phyloP scores from a whole-genome alignment of 257 asterid genomes.

The Rubia yunnanensis region DNA sequence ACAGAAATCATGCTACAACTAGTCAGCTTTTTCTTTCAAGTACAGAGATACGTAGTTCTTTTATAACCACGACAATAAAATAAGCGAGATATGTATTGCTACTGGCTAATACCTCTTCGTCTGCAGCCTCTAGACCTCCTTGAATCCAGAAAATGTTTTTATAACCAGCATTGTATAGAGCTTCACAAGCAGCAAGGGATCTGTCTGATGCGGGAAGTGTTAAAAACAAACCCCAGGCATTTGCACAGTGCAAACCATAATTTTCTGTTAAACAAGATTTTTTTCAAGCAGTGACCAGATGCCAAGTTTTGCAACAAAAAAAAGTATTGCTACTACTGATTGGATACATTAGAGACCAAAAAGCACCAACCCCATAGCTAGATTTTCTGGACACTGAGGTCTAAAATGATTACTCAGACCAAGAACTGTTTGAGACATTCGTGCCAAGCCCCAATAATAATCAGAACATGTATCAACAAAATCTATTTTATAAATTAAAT shows the following conservation, averaged over 20 bases:
- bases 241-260: not conserved
- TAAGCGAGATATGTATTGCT: not conserved
- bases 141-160: conserved; percentile 82
- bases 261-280: not conserved
- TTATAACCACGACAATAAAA: conserved; percentile 2
- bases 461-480: not conserved
- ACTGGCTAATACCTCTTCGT: conserved; percentile 55
- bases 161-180: conserved; percentile 68
- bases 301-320: not conserved
- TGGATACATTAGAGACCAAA: not conserved
- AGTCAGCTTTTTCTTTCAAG: not conserved
- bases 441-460: not conserved
- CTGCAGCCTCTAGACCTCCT: conserved; percentile 93
- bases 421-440: no score
- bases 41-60: conserved; percentile 6
- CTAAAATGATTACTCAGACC: not conserved
- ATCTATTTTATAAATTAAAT: not conserved
- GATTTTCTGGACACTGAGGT: not conserved
- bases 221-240: not conserved
- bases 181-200: conserved; percentile 98
- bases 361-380: not conserved
- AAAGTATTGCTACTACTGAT: not conserved
- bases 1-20: conserved; percentile 3
- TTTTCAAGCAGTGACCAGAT: not conserved
- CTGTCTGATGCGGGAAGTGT: conserved; percentile 40